Evolutionary conservation across 257 asterid genomes (phyloP), one percentile per base, ranked within the genome.

Genomic region (Penstemon eatonii): DNA sequence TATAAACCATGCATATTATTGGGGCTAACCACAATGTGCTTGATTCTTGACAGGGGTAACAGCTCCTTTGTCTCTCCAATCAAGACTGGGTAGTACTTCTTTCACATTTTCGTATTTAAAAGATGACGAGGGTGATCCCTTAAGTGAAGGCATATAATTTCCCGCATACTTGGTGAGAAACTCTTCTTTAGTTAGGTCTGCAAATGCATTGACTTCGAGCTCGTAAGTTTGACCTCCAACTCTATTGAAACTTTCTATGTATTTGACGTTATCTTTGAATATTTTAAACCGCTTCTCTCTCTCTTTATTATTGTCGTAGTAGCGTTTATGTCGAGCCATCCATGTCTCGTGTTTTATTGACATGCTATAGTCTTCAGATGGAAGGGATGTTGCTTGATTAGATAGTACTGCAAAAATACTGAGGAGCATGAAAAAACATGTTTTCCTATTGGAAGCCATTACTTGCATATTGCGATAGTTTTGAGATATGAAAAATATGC

Each of bases 171-270:
- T 71, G 11, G 79, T 50, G 0, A 63, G 51, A 52, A 82, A 80
- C 62, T 85, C 82, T 12, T 83, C 81, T 1, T 59, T 67, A 0
- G 70, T 82, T 51, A 78, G 36, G 78, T 82, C 90, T 9, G 87
- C 81, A 60, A 78, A 82, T 69, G 72, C 37, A 19, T 82, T 85
- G 11, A 75, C 64, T 5, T 68, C 74, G 7, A 80, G 76, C 71
- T 74, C 55, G 72, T 83, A 73, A 6, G 73, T 69, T 63, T 56
- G 55, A 18, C 11, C n/a, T 41, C 58, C 82, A 45, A 45, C 82
- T 42, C 54, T 58, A 19, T 83, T 80, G 60, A 78, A 63, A 5
- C 72, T 75, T 11, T 80, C 80, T 1, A 82, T 73, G 65, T 53
- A 70, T 44, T 78, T 68, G 8, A 80, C 54, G 13, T 82, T 85